Base-by-base conservation (phyloP, 257 asterid species). In the Schizonepeta tenuifolia region DNA sequence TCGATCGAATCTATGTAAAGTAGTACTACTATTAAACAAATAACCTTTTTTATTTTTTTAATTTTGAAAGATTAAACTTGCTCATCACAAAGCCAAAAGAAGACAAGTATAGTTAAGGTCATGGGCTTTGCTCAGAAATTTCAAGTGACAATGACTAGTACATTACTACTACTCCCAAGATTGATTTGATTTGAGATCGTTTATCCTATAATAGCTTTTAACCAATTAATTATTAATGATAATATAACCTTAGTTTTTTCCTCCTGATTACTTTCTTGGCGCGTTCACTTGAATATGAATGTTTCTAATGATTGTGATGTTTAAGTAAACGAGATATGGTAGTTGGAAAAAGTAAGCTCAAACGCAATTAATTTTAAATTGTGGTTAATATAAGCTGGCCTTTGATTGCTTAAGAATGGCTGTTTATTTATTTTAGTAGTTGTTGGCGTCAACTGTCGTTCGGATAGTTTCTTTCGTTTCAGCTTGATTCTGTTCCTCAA, bases 301-400 rank as follows among this genome's bases (percentile, higher is more conserved):
- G 51, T 58, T 58, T 9, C 3, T 47, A 0, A 22, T 75, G 77
- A 66, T 58, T 47, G 70, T 62, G 77, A 54, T 54, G 70, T 76
- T 76, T 49, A 43, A 61, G 11, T 22, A 53, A 55, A 38, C 3
- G 50, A 54, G 35, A 44, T 6, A 40, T 40, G 38, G 8, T 71
- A 38, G 65, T 60, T 38, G 58, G 62, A 63, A 68, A 50, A 77
- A 70, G 84, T 83, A 81, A 58, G 64, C 80, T 68, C 53, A 66
- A 65, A 35, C 24, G 12, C 51, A 55, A 70, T 53, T 46, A 61
- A 73, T 54, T 46, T 54, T 47, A 18, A 65, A 24, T 61, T 8
- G 53, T 9, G 24, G 0, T 70, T 40, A 17, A 18, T 53, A 38
- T 26, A 21, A 62, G 26, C 49, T 69, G 79, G 59, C 62, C 54